Evolutionary conservation across 352 stramenopile species (phyloP).

Genomic region (Phytopythium chamaehyphon): DNA sequence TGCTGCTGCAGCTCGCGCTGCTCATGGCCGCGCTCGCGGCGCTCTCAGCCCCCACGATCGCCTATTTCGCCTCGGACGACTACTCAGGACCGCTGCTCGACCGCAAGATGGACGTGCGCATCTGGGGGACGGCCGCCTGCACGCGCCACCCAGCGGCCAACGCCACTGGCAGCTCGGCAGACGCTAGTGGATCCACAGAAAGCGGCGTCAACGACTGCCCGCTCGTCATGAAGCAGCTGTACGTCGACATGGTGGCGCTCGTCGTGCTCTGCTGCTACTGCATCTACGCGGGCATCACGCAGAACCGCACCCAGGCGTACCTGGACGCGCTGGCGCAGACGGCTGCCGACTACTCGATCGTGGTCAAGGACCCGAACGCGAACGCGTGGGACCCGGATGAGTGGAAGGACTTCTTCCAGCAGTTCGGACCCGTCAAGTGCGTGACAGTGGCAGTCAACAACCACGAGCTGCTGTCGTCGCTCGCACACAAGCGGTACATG

Average conservation of each 20-base stretch:
- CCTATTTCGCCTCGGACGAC: slow-evolving; percentile 58
- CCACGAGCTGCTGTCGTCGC: slow-evolving; percentile 41
- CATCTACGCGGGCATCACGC: slow-evolving; percentile 30
- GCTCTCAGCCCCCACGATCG: slow-evolving; percentile 52
- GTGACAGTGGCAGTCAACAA: slow-evolving; percentile 69
- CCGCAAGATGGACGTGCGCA: slow-evolving; percentile 36
- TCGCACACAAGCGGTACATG: slow-evolving; percentile 64
- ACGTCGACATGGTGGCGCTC: slow-evolving; percentile 56
- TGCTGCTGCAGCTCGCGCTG: slow-evolving; percentile 48
- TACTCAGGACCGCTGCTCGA: slow-evolving; percentile 47
- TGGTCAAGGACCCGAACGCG: slow-evolving; percentile 66
- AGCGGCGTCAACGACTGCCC: slow-evolving; percentile 42
- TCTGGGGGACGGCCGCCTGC: slow-evolving; percentile 55
- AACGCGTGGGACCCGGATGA: slow-evolving; percentile 64
- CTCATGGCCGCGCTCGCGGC: slow-evolving; percentile 54
- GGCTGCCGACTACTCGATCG: slow-evolving; percentile 61
- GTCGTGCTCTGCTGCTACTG: slow-evolving; percentile 45
- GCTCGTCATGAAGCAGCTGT: slow-evolving; percentile 41
- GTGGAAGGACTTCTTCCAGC: slow-evolving; percentile 60
- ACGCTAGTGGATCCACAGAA: neutral
- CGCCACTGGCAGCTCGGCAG: slow-evolving; percentile 6
- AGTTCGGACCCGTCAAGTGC: slow-evolving; percentile 70
- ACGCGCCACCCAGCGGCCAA: slow-evolving; percentile 27
- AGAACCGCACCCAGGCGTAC: slow-evolving; percentile 35
- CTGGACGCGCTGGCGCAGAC: slow-evolving; percentile 65